phyloP scores from a whole-genome alignment of 169 alveolate genomes.

The Cryptosporidium canis region DNA sequence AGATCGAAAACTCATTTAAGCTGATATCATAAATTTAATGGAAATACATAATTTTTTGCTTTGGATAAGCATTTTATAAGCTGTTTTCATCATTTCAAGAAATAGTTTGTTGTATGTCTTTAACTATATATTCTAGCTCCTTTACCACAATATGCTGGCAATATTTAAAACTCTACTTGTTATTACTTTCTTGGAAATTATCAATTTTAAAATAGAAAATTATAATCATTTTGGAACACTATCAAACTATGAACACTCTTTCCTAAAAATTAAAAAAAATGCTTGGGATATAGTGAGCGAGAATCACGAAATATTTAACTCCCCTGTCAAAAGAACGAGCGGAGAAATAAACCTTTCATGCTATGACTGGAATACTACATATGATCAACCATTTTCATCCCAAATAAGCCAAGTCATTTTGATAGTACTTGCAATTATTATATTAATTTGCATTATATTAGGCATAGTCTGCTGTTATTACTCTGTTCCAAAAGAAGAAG shows the following conservation, averaged over 20 bases:
- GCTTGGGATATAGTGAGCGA: constrained; percentile 69
- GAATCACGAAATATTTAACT: constrained; percentile 9
- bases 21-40: not conserved
- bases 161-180: too few species aligned
- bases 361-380: not conserved
- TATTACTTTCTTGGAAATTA: not conserved
- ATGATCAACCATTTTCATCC: constrained; percentile 32
- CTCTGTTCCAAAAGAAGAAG: constrained; percentile 50
- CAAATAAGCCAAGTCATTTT: constrained; percentile 50
- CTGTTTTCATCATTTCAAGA: too few species aligned
- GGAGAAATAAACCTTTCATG: not conserved
- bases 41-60: too few species aligned
- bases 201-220: not conserved
- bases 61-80: too few species aligned
- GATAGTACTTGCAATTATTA: not conserved
- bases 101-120: too few species aligned
- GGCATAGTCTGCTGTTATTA: constrained; percentile 25
- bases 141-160: too few species aligned
- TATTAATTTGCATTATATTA: constrained; percentile 9
- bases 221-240: not conserved
- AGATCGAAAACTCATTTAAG: not conserved
- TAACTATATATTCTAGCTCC: too few species aligned
- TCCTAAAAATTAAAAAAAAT: not conserved
- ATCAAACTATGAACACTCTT: not conserved
- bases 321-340: not conserved